A percentile compares a stretch with the other conserved stretches of the same genome.
Evolutionary conservation across 371 early-diverging fungal species (phyloP).

Genomic region (Mucor velutinosus): DNA sequence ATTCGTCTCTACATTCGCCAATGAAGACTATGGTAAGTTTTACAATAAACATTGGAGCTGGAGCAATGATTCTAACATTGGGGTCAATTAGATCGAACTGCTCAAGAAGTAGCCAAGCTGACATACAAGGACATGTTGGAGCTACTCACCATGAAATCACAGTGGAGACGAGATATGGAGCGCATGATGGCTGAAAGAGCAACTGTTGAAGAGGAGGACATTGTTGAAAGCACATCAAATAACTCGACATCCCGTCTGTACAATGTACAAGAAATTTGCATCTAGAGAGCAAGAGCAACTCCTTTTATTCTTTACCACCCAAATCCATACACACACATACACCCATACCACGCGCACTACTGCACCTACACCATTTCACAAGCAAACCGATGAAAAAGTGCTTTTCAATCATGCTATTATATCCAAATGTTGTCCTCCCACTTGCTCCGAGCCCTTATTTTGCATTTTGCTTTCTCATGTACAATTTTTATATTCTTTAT

Average conservation of each 20-base stretch:
- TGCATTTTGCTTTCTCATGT: neutral
- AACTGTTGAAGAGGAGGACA: slow-evolving; percentile 13
- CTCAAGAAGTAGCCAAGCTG: slow-evolving; percentile 51
- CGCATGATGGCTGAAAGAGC: slow-evolving; percentile 38
- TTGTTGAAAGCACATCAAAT: neutral
- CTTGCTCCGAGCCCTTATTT: neutral
- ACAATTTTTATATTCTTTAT: neutral
- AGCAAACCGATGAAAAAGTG: neutral
- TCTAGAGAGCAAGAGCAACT: slow-evolving; percentile 2
- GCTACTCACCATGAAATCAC: slow-evolving; percentile 46
- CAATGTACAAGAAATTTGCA: slow-evolving; percentile 30
- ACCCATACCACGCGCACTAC: neutral
- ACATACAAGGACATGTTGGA: slow-evolving; percentile 53
- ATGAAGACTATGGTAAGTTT: slow-evolving; percentile 51
- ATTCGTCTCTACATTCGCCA: slow-evolving; percentile 44
- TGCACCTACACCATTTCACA: neutral
- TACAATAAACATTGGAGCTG: neutral
- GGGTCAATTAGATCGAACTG: slow-evolving; percentile 42
- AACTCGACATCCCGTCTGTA: slow-evolving; percentile 13
- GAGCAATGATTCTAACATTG: neutral
- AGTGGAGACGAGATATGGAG: slow-evolving; percentile 51
- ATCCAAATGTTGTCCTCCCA: neutral
- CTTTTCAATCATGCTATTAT: slow-evolving; percentile 3
- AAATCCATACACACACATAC: neutral
- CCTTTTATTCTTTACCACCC: neutral